Percentiles rank a stretch among this genome's conserved stretches.
Evolutionary conservation across 129 eudicot genomes (phyloP).

Genomic region (Arctium minus): DNA sequence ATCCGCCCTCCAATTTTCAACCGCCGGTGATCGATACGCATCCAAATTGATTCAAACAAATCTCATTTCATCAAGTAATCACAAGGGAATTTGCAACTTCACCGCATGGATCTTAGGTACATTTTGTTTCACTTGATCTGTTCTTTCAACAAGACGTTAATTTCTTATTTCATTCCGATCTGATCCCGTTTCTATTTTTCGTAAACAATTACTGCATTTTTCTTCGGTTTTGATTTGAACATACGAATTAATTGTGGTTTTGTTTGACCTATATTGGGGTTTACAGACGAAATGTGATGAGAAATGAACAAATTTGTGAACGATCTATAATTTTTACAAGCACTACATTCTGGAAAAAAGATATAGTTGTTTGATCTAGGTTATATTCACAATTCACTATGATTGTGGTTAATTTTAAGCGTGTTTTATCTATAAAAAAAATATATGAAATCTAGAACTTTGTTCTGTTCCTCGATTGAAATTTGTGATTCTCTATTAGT

Average conservation of each 20-base stretch:
- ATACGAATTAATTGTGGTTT: not conserved
- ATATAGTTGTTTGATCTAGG: not conserved
- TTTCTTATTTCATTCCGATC: not conserved
- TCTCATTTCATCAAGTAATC: not conserved
- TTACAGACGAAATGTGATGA: not conserved
- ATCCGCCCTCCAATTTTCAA: not conserved
- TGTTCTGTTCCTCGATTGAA: not conserved
- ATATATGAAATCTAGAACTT: not conserved
- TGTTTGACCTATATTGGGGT: not conserved
- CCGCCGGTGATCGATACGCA: conserved; percentile 1
- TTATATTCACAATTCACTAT: not conserved
- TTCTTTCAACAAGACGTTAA: not conserved
- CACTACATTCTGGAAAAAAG: not conserved
- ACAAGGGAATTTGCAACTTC: not conserved
- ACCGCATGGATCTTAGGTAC: conserved; percentile 31
- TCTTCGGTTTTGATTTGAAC: not conserved
- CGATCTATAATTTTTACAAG: not conserved
- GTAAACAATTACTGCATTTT: not conserved
- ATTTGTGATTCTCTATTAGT: not conserved
- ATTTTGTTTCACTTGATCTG: not conserved
- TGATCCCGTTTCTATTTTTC: not conserved
- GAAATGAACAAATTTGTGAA: not conserved
- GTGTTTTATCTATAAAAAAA: not conserved
- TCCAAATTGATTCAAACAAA: not conserved
- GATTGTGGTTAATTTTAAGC: not conserved